Percentiles rank a stretch among this genome's conserved stretches.
Conservation (phyloP, 2,329 filamentous ascomycete genomes). For the Monilinia aucupariae region DNA sequence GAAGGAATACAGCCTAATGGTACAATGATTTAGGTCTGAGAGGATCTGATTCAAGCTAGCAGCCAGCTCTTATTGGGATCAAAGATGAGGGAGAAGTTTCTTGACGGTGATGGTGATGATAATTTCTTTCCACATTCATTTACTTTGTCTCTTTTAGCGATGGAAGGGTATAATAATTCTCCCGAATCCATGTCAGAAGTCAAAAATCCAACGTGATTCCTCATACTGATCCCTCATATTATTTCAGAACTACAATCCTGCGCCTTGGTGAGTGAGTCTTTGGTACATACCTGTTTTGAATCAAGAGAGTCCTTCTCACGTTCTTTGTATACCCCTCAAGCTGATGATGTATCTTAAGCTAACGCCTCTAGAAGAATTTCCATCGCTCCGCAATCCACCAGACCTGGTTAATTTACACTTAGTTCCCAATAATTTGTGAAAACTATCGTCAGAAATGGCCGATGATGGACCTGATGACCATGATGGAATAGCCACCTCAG, state of each 20-base stretch:
- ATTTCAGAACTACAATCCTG: background rate
- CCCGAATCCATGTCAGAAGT: background rate
- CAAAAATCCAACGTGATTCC: background rate
- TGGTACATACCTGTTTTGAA: background rate
- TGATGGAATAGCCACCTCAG: too few species aligned
- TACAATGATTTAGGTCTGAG: background rate
- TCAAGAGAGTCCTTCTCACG: background rate
- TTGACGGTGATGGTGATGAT: background rate
- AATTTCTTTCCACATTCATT: background rate
- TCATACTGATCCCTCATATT: background rate
- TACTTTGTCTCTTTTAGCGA: background rate
- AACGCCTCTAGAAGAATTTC: background rate
- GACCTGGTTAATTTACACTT: too few species aligned
- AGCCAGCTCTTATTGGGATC: background rate
- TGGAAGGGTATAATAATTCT: background rate
- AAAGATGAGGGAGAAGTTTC: background rate
- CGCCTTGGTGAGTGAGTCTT: background rate
- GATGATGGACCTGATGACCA: too few species aligned
- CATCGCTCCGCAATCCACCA: background rate
- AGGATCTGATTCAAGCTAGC: background rate
- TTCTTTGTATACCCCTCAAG: background rate
- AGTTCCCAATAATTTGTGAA: too few species aligned
- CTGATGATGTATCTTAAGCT: background rate
- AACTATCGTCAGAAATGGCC: too few species aligned
- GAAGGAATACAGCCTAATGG: background rate